phyloP scores from a whole-genome alignment of 805 yeast genomes.

The Ogataea populi-albae region DNA sequence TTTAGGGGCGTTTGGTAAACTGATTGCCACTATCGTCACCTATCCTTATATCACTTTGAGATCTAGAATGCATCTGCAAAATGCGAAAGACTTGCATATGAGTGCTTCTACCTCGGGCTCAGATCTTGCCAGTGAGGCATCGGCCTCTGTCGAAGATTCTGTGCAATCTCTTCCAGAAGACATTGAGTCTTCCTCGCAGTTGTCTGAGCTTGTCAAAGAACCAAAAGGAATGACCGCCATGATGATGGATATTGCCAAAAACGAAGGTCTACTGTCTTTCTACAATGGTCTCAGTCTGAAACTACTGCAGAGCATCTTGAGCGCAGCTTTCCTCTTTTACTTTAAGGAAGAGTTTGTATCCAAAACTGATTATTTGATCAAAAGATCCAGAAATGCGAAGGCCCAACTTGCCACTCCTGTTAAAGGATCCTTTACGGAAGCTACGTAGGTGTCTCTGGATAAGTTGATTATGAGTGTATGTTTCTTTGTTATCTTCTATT shows the following conservation, averaged over 20 bases:
- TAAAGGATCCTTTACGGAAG: background rate
- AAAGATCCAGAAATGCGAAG: conserved; percentile 16
- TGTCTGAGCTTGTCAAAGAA: conserved; percentile 24
- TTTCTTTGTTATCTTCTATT: conserved; percentile 22
- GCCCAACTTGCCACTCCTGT: too few species aligned
- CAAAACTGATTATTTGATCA: conserved; percentile 54
- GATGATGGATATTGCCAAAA: conserved; percentile 54
- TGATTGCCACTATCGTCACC: conserved; percentile 83
- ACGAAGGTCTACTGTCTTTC: conserved; percentile 74
- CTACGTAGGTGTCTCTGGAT: background rate
- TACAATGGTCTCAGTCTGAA: conserved; percentile 82
- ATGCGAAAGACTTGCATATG: conserved; percentile 21
- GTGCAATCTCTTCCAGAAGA: conserved; percentile 24
- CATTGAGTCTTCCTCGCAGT: conserved; percentile 17
- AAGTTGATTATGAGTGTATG: conserved; percentile 7
- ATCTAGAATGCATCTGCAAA: conserved; percentile 78
- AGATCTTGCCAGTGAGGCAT: conserved; percentile 8
- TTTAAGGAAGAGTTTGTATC: conserved; percentile 82
- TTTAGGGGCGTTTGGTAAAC: conserved; percentile 86
- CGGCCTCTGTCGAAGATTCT: conserved; percentile 16
- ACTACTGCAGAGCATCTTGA: conserved; percentile 75
- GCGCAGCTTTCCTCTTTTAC: conserved; percentile 87
- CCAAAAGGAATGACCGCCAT: conserved; percentile 43
- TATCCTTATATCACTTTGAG: conserved; percentile 91
- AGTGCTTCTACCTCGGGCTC: conserved; percentile 8